Conservation (phyloP, 2,329 filamentous ascomycete species). For the Sporothrix euskadiensis region DNA sequence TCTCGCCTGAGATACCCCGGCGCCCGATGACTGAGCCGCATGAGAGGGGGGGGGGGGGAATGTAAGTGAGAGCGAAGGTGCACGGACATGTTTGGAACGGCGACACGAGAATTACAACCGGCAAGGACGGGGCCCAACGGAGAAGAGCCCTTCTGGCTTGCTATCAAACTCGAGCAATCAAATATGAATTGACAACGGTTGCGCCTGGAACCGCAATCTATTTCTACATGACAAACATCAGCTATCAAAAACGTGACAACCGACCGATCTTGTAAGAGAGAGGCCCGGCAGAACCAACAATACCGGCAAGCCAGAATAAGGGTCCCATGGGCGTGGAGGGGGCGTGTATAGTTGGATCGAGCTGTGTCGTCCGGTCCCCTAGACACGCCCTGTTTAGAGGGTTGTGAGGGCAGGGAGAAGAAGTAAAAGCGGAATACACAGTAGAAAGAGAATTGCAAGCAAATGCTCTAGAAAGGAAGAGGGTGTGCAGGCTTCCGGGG, state of each 20-base stretch:
- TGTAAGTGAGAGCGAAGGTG: background rate
- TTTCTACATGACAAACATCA: background rate
- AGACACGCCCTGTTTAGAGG: background rate
- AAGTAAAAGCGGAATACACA: background rate
- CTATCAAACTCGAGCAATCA: background rate
- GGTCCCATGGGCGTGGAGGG: background rate
- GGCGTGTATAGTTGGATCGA: background rate
- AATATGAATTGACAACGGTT: background rate
- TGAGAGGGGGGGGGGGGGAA: background rate
- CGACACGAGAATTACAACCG: background rate
- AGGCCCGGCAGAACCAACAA: background rate
- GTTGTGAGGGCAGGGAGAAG: background rate
- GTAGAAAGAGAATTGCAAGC: background rate
- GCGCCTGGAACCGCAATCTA: background rate
- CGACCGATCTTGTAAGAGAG: too few species aligned
- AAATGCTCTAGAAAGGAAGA: background rate
- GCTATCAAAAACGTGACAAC: background rate
- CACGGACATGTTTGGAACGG: background rate
- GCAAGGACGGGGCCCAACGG: background rate
- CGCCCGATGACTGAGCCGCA: constrained; percentile 5
- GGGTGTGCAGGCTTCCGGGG: background rate
- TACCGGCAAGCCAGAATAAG: background rate
- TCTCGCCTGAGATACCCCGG: background rate
- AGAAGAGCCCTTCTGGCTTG: background rate
- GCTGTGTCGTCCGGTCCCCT: background rate